These are phyloP conservation scores for Flaveria robusta DNA, from an alignment of 129 eudicot species.

Conservation along the genomic window DNA sequence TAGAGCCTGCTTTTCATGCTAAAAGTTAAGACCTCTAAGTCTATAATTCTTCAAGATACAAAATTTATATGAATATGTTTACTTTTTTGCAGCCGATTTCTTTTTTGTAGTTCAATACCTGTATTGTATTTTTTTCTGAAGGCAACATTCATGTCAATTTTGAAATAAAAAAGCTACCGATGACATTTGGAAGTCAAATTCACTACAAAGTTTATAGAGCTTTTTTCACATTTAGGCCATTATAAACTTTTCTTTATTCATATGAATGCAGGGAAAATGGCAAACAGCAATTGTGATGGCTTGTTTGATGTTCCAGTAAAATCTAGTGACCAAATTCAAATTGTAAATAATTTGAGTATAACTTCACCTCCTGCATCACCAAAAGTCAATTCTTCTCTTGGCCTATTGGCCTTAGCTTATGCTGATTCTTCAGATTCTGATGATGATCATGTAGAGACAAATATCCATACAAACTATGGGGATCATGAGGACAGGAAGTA, in stretches of 20 bases:
- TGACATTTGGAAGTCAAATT: background rate
- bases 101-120: background rate
- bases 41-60: background rate
- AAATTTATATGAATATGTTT: background rate
- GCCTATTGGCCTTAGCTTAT: slow-evolving; percentile 84
- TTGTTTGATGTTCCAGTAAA: slow-evolving; percentile 54
- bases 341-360: slow-evolving; percentile 21
- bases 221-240: background rate
- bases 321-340: slow-evolving; percentile 39
- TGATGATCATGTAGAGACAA: slow-evolving; percentile 51
- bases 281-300: slow-evolving; percentile 42
- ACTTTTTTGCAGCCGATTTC: background rate
- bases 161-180: background rate
- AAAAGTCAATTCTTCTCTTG: slow-evolving; percentile 66
- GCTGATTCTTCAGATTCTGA: slow-evolving; percentile 89
- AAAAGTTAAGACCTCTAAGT: background rate
- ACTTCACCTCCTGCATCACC: slow-evolving; percentile 28
- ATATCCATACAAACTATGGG: slow-evolving; percentile 28
- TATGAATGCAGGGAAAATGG: slow-evolving; percentile 44
- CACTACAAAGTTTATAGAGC: background rate
- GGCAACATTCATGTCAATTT: background rate
- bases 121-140: background rate
- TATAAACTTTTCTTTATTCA: background rate
- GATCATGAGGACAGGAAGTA: slow-evolving; percentile 23
- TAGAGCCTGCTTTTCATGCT: background rate